Percentiles rank a stretch among this genome's conserved stretches.
phyloP scores from a whole-genome alignment of 768 basidiomycete species.

The Agaricus subrufescens region DNA sequence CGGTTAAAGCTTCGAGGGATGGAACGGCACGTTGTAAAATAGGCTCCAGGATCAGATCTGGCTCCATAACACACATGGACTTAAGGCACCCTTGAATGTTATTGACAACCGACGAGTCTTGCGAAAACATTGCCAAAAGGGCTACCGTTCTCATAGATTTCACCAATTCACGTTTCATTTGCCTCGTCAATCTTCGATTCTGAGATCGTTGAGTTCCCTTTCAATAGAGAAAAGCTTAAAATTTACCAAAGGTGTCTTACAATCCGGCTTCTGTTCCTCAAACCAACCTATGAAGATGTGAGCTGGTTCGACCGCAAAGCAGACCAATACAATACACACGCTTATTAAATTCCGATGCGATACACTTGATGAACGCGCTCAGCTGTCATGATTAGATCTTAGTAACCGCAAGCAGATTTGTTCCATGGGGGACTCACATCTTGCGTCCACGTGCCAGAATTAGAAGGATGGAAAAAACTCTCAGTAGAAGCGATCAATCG shows the following conservation, averaged over 20 bases:
- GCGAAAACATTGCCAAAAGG: slow-evolving; percentile 87
- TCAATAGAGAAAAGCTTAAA: neutral
- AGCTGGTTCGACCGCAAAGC: slow-evolving; percentile 7
- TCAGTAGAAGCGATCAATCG: slow-evolving; percentile 84
- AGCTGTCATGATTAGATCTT: slow-evolving; percentile 34
- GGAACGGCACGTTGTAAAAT: slow-evolving; percentile 82
- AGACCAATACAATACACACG: slow-evolving; percentile 32
- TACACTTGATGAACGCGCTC: slow-evolving; percentile 80
- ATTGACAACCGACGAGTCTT: slow-evolving; percentile 65
- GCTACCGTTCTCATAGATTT: slow-evolving; percentile 78
- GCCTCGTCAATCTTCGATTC: slow-evolving; percentile 71
- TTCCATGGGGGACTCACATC: slow-evolving; percentile 42
- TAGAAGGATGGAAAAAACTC: slow-evolving; percentile 88
- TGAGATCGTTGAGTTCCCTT: slow-evolving; percentile 17
- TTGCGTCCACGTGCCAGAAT: slow-evolving; percentile 78
- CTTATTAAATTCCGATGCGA: slow-evolving; percentile 83
- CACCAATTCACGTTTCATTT: slow-evolving; percentile 82
- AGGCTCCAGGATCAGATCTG: slow-evolving; percentile 77
- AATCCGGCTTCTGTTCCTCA: slow-evolving; percentile 70
- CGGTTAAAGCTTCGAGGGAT: slow-evolving; percentile 83
- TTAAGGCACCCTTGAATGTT: slow-evolving; percentile 81
- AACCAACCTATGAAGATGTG: slow-evolving; percentile 54
- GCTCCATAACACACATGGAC: slow-evolving; percentile 80
- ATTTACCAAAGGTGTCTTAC: slow-evolving; percentile 69
- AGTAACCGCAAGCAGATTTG: neutral